Evolutionary conservation across 768 basidiomycete genomes (phyloP), one percentile per base, ranked within the genome.

Genomic region (Mycena chlorophos): DNA sequence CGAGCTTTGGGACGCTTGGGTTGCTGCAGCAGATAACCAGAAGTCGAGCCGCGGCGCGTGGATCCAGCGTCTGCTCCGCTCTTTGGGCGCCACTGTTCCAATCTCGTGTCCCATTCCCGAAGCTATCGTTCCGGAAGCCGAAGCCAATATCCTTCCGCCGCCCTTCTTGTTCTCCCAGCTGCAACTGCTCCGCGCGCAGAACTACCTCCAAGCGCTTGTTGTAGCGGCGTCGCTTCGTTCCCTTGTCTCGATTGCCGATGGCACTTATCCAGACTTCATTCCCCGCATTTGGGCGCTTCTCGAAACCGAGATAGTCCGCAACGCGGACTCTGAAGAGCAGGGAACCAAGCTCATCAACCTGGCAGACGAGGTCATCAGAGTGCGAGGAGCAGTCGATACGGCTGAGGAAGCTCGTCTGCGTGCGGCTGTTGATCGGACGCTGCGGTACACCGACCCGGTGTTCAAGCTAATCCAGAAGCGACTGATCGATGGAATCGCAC

Each of bases 321-420:
- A 71, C 38, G n/a, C n/a, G n/a, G 69, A 69, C 39, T 25, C 63
- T 29, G 50, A 48, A 25, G 64, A n/a, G n/a, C 69, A 34, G 1
- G 68, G 70, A 19, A 85, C 84, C 17, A 87, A 85, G 63, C 66
- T 89, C 31, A 66, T 84, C 43, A 84, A 90, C 65, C 79, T 91
- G 23, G 86, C 85, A 1, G 89, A 90, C 63, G 89, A 91, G 65
- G 83, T 90, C 42, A 66, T 89, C 27, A 83, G 79, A 22, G 82
- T 81, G 4, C 78, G 78, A 27, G 69, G 71, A 26, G 65, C 70
- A 19, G 65, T 58, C 22, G 56, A 61, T 27, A 31, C 45, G 26
- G 47, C 42, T 14, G 81, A 83, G 56, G 87, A 88, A 61, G 58
- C 55, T 5, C 69, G 65, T 31, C 68, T 91, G 20, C 85, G 87